Conservation (phyloP, 73 alveolate genomes). For the Tetrahymena elliotti region DNA sequence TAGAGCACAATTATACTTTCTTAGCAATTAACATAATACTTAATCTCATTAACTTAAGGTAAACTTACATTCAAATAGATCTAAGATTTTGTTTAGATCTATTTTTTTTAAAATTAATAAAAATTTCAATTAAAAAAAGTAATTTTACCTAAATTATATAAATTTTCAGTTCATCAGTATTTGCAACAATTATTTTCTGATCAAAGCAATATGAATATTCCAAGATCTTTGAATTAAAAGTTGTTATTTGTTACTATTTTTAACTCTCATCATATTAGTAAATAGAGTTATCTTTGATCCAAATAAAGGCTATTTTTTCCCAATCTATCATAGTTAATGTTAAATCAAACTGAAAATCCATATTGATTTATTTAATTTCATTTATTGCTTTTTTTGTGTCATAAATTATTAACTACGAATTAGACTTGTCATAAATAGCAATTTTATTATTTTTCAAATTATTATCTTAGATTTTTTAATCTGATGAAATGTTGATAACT, state of each 20-base stretch:
- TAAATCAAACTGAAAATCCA: neutral
- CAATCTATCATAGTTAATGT: neutral
- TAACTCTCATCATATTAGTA: no score
- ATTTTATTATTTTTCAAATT: no score
- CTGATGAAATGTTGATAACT: neutral
- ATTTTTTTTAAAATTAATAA: no score
- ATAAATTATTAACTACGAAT: no score
- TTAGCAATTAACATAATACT: neutral
- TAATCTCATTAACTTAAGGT: neutral
- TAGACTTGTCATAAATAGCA: neutral
- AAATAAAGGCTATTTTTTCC: neutral
- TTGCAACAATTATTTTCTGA: neutral
- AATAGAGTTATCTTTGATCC: neutral
- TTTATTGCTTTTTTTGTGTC: neutral
- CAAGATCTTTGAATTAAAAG: neutral
- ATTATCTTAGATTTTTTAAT: neutral
- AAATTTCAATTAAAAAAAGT: no score
- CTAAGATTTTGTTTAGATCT: neutral
- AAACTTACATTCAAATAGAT: neutral
- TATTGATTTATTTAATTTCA: no score
- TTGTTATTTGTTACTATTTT: neutral
- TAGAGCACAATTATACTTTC: neutral
- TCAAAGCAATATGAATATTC: neutral
- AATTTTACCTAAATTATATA: neutral
- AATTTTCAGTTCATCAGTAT: neutral